phyloP scores from a whole-genome alignment of 352 stramenopile species.

The Phytophthora nicotianae region DNA sequence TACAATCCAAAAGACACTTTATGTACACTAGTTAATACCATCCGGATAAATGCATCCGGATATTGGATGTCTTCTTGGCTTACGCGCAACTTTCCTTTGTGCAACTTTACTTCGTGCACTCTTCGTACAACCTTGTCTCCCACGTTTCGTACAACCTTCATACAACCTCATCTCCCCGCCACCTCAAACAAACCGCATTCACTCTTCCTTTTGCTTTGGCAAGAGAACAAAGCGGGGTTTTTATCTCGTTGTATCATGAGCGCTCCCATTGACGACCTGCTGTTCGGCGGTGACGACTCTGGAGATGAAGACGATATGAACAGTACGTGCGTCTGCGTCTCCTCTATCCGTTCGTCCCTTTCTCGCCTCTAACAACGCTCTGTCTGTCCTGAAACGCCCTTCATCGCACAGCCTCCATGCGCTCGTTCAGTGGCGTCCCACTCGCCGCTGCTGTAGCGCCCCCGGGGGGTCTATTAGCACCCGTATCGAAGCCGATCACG shows the following conservation, averaged over 20 bases:
- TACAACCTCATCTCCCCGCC: too few species aligned
- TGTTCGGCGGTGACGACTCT: conserved; percentile 84
- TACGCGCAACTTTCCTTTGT: too few species aligned
- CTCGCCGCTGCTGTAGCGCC: conserved; percentile 29
- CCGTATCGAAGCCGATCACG: conserved; percentile 21
- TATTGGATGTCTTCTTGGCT: background rate
- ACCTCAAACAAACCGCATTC: too few species aligned
- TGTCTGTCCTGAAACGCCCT: conserved; percentile 5
- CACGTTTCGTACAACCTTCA: too few species aligned
- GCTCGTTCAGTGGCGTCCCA: conserved; percentile 42
- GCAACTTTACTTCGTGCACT: too few species aligned
- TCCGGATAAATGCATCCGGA: background rate
- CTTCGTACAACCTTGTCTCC: too few species aligned
- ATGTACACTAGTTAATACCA: background rate
- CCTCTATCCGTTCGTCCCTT: conserved; percentile 2
- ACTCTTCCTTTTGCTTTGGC: background rate
- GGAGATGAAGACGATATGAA: conserved; percentile 78
- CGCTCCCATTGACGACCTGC: conserved; percentile 82
- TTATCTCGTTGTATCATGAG: conserved; percentile 56
- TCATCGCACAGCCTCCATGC: conserved; percentile 36
- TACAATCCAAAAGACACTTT: too few species aligned
- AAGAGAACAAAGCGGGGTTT: conserved; percentile 16
- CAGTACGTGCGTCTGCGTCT: conserved; percentile 42
- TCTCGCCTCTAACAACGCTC: conserved; percentile 18
- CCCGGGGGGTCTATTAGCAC: conserved; percentile 31